A percentile compares a stretch with the other conserved stretches of the same genome.
phyloP scores from a whole-genome alignment of 371 early-diverging fungal genomes.

The Funneliformis caledonium region DNA sequence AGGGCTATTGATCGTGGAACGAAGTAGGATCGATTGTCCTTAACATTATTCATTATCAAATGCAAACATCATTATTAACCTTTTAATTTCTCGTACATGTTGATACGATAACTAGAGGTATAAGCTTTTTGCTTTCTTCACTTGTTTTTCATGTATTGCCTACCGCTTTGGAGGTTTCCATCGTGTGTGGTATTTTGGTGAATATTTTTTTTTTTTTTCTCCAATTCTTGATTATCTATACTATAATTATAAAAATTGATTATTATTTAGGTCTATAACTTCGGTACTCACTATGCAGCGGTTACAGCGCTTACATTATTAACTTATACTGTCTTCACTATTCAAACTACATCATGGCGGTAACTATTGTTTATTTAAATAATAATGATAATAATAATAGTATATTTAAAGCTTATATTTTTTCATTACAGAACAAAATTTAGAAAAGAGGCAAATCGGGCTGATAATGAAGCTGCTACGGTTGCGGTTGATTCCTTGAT shows the following conservation, averaged over 20 bases:
- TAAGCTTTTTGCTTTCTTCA: slow-evolving; percentile 89
- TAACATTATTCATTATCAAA: slow-evolving; percentile 8
- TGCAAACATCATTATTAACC: neutral
- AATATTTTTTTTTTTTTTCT: neutral
- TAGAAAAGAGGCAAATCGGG: slow-evolving; percentile 88
- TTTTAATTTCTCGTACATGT: neutral
- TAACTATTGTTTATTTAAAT: no score
- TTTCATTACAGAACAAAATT: slow-evolving; percentile 59
- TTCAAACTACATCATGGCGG: slow-evolving; percentile 83
- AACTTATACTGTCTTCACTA: slow-evolving; percentile 88
- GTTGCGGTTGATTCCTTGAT: slow-evolving; percentile 91
- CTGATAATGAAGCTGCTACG: slow-evolving; percentile 93
- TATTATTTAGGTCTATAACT: slow-evolving; percentile 68
- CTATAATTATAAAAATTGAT: neutral
- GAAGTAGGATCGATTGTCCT: slow-evolving; percentile 59
- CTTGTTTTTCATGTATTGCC: slow-evolving; percentile 94
- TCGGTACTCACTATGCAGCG: slow-evolving; percentile 81
- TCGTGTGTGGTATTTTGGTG: slow-evolving; percentile 92
- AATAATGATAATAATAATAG: no score
- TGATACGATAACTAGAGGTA: slow-evolving; percentile 64
- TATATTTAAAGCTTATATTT: no score
- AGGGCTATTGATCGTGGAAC: slow-evolving; percentile 97
- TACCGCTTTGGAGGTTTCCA: slow-evolving; percentile 91
- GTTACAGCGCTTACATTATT: slow-evolving; percentile 87
- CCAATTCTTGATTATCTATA: neutral